Evolutionary conservation across 768 basidiomycete species (phyloP).

Genomic region (Xerocomus potaroensis): DNA sequence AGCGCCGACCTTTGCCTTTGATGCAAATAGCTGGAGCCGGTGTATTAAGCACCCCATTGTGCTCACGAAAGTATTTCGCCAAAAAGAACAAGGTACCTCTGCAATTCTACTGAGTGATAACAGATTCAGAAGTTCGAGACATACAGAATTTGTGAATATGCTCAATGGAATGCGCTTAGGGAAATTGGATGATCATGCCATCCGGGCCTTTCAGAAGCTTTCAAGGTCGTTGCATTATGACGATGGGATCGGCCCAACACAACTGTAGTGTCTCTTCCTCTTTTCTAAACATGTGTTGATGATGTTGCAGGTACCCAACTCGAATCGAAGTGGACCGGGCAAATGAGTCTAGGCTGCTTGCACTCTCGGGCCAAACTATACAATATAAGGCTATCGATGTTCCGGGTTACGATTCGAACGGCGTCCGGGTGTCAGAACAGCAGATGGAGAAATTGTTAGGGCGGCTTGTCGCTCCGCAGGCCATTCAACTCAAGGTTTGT

Average conservation of each 20-base stretch:
- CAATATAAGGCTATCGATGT: conserved; percentile 44
- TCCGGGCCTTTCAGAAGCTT: conserved; percentile 50
- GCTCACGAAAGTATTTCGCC: conserved; percentile 78
- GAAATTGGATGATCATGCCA: conserved; percentile 39
- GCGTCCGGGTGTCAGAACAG: conserved; percentile 30
- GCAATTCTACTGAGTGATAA: background rate
- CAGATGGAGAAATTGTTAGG: conserved; percentile 47
- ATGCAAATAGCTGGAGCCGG: conserved; percentile 65
- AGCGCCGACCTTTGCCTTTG: conserved; percentile 68
- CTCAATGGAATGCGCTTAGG: conserved; percentile 87
- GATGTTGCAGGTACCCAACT: conserved; percentile 54
- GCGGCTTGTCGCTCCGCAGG: conserved; percentile 54
- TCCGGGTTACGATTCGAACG: conserved; percentile 43
- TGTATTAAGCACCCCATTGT: conserved; percentile 56
- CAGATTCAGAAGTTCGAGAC: background rate
- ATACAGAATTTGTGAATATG: conserved; percentile 71
- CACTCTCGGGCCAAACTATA: conserved; percentile 36
- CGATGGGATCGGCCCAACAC: conserved; percentile 79
- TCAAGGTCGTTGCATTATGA: conserved; percentile 54
- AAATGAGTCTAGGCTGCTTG: conserved; percentile 49
- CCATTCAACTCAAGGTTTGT: conserved; percentile 46
- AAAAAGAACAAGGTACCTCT: conserved; percentile 68
- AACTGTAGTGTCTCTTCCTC: conserved; percentile 49
- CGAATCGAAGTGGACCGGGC: conserved; percentile 68
- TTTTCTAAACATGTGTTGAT: background rate